These are phyloP conservation scores for Termitomyces sp. DNA, from an alignment of 768 basidiomycete species.

Conservation along the genomic window DNA sequence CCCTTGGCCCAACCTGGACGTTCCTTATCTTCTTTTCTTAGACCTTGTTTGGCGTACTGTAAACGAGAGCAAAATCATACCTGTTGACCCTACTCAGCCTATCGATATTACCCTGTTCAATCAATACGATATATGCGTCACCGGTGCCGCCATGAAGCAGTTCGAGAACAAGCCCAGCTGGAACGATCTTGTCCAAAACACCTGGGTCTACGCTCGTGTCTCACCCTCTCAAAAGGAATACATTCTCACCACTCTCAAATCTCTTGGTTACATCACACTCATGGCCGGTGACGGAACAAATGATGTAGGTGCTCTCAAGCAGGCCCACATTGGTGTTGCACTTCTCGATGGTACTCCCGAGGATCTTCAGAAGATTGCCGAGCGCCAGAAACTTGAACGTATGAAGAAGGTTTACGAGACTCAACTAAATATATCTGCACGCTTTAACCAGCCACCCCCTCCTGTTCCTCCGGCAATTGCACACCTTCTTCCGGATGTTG, in stretches of 20 bases:
- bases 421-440: slow-evolving; percentile 82
- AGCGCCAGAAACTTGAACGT: slow-evolving; percentile 51
- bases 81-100: slow-evolving; percentile 75
- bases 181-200: slow-evolving; percentile 84
- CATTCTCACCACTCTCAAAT: slow-evolving; percentile 87
- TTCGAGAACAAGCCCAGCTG: slow-evolving; percentile 68
- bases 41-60: slow-evolving; percentile 92
- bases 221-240: slow-evolving; percentile 94
- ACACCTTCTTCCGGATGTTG: slow-evolving; percentile 84
- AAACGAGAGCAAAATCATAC: slow-evolving; percentile 87
- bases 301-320: slow-evolving; percentile 97
- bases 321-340: slow-evolving; percentile 96
- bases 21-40: slow-evolving; percentile 18
- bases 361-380: slow-evolving; percentile 10
- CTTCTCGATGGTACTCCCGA: slow-evolving; percentile 13
- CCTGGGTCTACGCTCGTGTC: slow-evolving; percentile 98
- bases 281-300: slow-evolving; percentile 99
- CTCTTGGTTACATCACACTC: slow-evolving; percentile 85
- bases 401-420: slow-evolving; percentile 91
- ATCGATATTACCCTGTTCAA: slow-evolving; percentile 76
- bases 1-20: not conserved
- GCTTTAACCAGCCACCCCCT: slow-evolving; percentile 92
- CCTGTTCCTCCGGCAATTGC: slow-evolving; percentile 88
- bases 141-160: slow-evolving; percentile 90
- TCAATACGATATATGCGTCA: slow-evolving; percentile 93